Conservation (phyloP, 805 yeast species). For the Ascoidea asiatica region DNA sequence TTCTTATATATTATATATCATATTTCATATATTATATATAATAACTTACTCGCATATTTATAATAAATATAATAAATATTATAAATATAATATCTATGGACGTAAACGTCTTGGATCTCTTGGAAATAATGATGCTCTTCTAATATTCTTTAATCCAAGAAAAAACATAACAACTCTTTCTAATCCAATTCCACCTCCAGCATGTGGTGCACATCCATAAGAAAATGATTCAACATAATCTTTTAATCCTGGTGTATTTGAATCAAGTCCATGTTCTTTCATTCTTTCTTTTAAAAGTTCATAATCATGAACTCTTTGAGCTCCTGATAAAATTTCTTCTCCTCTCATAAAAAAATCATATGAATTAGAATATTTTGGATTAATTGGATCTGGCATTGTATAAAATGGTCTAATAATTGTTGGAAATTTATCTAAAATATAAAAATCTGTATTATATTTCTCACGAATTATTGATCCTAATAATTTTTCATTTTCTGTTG, state of each 20-base stretch:
- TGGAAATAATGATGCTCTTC: constrained; percentile 98
- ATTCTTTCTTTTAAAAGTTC: constrained; percentile 71
- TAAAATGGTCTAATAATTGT: constrained; percentile 93
- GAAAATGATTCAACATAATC: constrained; percentile 89
- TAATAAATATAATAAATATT: no score
- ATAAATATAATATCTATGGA: constrained; percentile 39
- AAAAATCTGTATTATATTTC: constrained; percentile 94
- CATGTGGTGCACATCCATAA: constrained; percentile 97
- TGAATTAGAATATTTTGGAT: constrained; percentile 89
- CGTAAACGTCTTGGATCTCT: constrained; percentile 93
- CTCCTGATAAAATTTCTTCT: constrained; percentile 98
- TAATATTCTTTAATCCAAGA: constrained; percentile 91
- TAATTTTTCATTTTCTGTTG: constrained; percentile 89
- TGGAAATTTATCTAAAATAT: constrained; percentile 97
- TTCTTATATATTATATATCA: no score
- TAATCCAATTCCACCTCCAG: constrained; percentile 99
- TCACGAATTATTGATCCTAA: constrained; percentile 87
- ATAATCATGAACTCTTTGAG: constrained; percentile 97
- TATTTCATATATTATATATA: no score
- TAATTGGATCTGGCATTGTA: constrained; percentile 96
- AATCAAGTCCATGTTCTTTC: constrained; percentile 71
- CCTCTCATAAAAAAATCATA: constrained; percentile 99
- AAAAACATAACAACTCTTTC: constrained; percentile 98
- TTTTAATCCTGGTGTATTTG: constrained; percentile 65
- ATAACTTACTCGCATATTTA: no score